phyloP scores from a whole-genome alignment of 208 protist genomes.

The Jaenimonas drosophilae region DNA sequence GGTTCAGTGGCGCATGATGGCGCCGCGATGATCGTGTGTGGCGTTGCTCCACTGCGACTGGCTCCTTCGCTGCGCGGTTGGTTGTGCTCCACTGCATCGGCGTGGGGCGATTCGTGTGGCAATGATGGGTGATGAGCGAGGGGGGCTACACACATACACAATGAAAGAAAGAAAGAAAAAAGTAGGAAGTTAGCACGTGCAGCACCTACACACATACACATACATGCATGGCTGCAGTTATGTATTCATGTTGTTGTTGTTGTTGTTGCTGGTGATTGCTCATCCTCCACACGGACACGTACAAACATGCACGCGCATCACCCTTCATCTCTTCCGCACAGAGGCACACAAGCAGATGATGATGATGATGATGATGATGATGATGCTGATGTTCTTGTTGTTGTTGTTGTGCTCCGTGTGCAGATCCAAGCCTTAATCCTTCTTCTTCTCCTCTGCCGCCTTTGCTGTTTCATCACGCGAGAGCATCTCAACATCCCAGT shows the following conservation, averaged over 20 bases:
- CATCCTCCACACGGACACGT: background rate
- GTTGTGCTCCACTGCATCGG: too few species aligned
- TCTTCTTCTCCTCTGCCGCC: slow-evolving; percentile 6
- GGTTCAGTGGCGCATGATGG: too few species aligned
- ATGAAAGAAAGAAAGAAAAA: slow-evolving; percentile 7
- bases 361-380: background rate
- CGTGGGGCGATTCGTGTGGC: too few species aligned
- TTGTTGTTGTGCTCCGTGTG: slow-evolving; percentile 2
- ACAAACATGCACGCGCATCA: too few species aligned
- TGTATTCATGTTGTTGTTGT: background rate
- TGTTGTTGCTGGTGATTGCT: slow-evolving; percentile 6
- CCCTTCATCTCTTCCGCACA: background rate
- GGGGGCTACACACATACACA: slow-evolving; percentile 3
- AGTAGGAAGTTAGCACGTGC: background rate
- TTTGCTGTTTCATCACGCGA: slow-evolving; percentile 12
- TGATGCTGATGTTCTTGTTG: slow-evolving; percentile 3
- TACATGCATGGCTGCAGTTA: slow-evolving; percentile 4
- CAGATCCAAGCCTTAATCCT: slow-evolving; percentile 1
- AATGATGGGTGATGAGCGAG: too few species aligned
- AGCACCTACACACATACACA: slow-evolving; percentile 6
- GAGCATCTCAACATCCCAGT: slow-evolving; percentile 88
- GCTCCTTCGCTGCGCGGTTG: too few species aligned
- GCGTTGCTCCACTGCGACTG: too few species aligned
- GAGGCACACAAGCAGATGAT: background rate
- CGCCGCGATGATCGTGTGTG: too few species aligned